Conservation (phyloP, 306 rosid genomes). For the Gillenia trifoliata region DNA sequence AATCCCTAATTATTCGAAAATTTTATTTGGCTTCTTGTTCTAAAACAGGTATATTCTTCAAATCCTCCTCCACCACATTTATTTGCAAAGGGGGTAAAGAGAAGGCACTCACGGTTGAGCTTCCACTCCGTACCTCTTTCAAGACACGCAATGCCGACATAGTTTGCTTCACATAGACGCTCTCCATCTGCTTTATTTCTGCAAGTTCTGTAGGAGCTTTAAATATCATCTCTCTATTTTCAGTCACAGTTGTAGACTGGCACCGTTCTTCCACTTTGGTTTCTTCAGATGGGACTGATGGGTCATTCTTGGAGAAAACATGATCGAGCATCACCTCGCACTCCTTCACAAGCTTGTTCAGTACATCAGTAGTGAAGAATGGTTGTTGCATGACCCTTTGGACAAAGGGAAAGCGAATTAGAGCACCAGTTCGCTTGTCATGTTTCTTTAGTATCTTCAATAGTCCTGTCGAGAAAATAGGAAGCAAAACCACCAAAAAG, state of each 20-base stretch:
- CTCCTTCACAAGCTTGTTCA: constrained; percentile 70
- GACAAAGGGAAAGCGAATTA: constrained; percentile 63
- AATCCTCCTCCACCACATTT: constrained; percentile 34
- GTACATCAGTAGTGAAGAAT: constrained; percentile 71
- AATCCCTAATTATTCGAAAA: not conserved
- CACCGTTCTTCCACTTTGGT: constrained; percentile 32
- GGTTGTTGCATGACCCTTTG: constrained; percentile 78
- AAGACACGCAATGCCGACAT: constrained; percentile 56
- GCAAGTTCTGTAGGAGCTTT: constrained; percentile 57
- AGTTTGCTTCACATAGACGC: constrained; percentile 51
- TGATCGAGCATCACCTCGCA: constrained; percentile 57
- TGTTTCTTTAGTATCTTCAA: constrained; percentile 91
- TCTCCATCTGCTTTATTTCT: constrained; percentile 72
- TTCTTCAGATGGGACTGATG: constrained; percentile 25
- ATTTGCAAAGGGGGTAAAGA: constrained; percentile 67
- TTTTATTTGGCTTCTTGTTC: constrained; percentile 35
- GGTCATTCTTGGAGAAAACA: constrained; percentile 47
- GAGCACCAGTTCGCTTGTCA: constrained; percentile 78
- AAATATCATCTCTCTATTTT: constrained; percentile 23
- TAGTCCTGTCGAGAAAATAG: constrained; percentile 33
- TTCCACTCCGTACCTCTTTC: constrained; percentile 69
- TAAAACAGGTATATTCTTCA: constrained; percentile 19
- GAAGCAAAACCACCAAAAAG: not conserved
- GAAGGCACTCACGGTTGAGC: constrained; percentile 63
- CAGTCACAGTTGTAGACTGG: constrained; percentile 21